A percentile compares a stretch with the other conserved stretches of the same genome.
These are phyloP conservation scores for Plasmodium malariae DNA, from an alignment of 169 alveolate species.

Conservation along the genomic window DNA sequence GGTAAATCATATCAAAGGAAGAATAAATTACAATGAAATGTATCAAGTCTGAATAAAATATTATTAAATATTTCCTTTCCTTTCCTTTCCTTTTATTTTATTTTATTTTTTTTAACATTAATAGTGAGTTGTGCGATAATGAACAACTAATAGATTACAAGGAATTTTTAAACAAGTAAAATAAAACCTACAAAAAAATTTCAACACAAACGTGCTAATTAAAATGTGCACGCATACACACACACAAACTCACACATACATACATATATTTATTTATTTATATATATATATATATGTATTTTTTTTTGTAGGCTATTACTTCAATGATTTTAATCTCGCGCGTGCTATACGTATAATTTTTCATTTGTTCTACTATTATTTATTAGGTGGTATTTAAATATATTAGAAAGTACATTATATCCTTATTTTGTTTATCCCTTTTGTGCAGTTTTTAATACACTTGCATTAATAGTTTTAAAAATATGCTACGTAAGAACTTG, in stretches of 20 bases:
- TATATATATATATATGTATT: background rate
- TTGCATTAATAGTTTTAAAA: background rate
- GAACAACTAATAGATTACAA: slow-evolving; percentile 22
- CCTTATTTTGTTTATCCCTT: too few species aligned
- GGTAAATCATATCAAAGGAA: too few species aligned
- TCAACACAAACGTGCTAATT: background rate
- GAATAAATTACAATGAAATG: too few species aligned
- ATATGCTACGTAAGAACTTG: background rate
- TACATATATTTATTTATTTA: background rate
- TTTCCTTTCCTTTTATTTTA: background rate
- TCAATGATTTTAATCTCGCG: background rate
- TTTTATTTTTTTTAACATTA: background rate
- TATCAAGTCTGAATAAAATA: too few species aligned
- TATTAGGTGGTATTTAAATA: too few species aligned
- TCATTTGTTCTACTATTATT: background rate
- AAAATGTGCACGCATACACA: slow-evolving; percentile 3
- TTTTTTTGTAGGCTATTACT: slow-evolving; percentile 16
- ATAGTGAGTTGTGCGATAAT: slow-evolving; percentile 34
- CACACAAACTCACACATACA: background rate
- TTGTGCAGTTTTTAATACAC: too few species aligned
- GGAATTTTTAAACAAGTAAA: slow-evolving; percentile 60
- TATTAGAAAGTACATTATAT: too few species aligned
- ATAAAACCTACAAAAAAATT: background rate
- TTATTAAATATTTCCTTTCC: background rate
- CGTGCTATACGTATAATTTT: background rate